Percentiles rank a stretch among this genome's conserved stretches.
These are phyloP conservation scores for Coccomyxa sp. DNA, from an alignment of 139 green algal genomes.

Conservation along the genomic window DNA sequence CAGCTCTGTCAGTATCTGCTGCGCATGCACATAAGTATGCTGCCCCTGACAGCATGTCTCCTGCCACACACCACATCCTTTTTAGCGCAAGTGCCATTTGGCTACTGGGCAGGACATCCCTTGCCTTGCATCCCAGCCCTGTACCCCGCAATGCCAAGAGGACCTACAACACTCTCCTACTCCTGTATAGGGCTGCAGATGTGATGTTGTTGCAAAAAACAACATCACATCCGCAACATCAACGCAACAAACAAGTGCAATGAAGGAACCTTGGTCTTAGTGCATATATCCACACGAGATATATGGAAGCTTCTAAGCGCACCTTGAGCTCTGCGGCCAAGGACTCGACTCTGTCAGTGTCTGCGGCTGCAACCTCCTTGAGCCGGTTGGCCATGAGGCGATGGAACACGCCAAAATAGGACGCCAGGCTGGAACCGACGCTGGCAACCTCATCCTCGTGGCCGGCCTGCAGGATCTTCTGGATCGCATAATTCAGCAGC, in stretches of 20 bases:
- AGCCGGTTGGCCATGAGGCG: conserved; percentile 46
- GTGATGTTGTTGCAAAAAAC: too few relatives aligned
- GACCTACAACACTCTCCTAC: too few relatives aligned
- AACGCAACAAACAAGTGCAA: too few relatives aligned
- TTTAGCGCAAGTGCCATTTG: too few relatives aligned
- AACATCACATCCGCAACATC: too few relatives aligned
- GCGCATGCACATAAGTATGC: conserved; percentile 70
- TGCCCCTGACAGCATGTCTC: conserved; percentile 48
- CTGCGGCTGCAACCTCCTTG: conserved; percentile 18
- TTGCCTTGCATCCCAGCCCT: too few relatives aligned
- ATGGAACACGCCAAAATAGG: conserved; percentile 77
- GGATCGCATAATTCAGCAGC: conserved; percentile 79
- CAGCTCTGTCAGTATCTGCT: conserved; percentile 41
- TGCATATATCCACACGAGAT: too few relatives aligned
- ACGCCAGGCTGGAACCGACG: conserved; percentile 53
- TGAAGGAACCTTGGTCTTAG: too few relatives aligned
- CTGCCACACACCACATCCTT: not conserved
- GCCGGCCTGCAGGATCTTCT: conserved; percentile 60
- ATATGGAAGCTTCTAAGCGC: not conserved
- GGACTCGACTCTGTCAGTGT: conserved; percentile 9
- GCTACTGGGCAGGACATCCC: too few relatives aligned
- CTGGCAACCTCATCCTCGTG: conserved; percentile 54
- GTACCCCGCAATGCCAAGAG: too few relatives aligned
- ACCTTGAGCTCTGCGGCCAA: conserved; percentile 38
- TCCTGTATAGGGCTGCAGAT: too few relatives aligned